A percentile compares a stretch with the other conserved stretches of the same genome.
Conservation (phyloP, 257 asterid species). For the Solanum lignicaule region DNA sequence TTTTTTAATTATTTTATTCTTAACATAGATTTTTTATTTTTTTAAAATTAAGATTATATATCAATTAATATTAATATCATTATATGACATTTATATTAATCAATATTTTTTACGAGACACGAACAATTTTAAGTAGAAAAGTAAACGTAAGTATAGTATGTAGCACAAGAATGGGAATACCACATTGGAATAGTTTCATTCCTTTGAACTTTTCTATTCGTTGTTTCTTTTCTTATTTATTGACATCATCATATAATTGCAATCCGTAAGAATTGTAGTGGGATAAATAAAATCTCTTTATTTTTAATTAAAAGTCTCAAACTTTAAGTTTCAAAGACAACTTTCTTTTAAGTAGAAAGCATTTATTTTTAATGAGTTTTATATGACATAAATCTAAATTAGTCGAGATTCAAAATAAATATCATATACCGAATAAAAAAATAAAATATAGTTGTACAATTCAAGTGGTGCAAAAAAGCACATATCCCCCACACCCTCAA, state of each 20-base stretch:
- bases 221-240: neutral
- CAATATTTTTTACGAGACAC: too few relatives aligned
- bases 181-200: neutral
- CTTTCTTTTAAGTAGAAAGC: neutral
- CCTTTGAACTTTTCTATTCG: neutral
- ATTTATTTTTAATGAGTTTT: neutral
- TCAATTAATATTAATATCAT: too few relatives aligned
- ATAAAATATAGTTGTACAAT: conserved; percentile 3
- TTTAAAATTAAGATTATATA: too few relatives aligned
- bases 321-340: accelerated
- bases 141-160: neutral
- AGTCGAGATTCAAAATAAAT: neutral
- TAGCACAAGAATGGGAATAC: neutral
- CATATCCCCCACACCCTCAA: neutral
- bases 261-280: accelerated
- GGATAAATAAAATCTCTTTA: neutral
- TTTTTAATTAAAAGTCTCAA: neutral
- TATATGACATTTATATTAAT: neutral
- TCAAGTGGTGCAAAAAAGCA: conserved; percentile 51
- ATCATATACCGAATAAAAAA: neutral
- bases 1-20: too few relatives aligned
- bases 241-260: neutral
- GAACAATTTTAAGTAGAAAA: neutral
- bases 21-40: too few relatives aligned
- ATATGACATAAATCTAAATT: accelerated